Evolutionary conservation across 2,329 filamentous ascomycete genomes (phyloP).

Genomic region (Fonsecaea multimorphosa): DNA sequence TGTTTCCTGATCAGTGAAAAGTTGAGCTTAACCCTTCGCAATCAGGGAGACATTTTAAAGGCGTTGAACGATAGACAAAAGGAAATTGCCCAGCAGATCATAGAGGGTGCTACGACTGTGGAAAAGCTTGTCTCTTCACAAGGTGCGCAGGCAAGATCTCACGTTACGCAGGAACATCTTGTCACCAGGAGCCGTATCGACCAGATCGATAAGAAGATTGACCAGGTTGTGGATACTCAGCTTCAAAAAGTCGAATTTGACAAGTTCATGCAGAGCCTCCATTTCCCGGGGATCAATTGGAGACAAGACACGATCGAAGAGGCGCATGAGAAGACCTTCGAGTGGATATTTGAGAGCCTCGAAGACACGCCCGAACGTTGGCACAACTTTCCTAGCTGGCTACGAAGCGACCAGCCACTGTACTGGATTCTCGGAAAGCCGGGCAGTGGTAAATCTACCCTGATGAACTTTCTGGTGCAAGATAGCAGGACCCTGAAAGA

Average conservation of each 20-base stretch:
- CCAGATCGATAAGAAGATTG: not conserved
- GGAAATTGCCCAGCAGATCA: not conserved
- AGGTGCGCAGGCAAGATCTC: not conserved
- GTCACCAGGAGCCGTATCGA: not conserved
- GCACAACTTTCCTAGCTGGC: conserved; percentile 8
- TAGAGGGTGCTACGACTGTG: not conserved
- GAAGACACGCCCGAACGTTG: not conserved
- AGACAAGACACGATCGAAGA: conserved; percentile 8
- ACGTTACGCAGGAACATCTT: conserved; percentile 9
- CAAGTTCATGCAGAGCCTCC: conserved; percentile 14
- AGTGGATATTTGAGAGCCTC: conserved; percentile 15
- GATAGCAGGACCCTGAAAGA: not conserved
- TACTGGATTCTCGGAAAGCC: conserved; percentile 16
- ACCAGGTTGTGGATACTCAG: not conserved
- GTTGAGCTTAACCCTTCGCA: not conserved
- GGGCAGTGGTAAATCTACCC: conserved; percentile 18
- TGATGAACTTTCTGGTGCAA: conserved; percentile 23
- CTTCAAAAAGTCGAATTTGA: not conserved
- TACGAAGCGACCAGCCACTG: not conserved
- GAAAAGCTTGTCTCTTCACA: not conserved
- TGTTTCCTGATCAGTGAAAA: not conserved
- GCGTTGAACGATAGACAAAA: not conserved
- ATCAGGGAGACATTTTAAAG: not conserved
- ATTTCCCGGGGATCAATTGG: conserved; percentile 11
- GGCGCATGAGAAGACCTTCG: conserved; percentile 10